Percentiles rank a stretch among this genome's conserved stretches.
Evolutionary conservation across 345 rosid genomes (phyloP).

Genomic region (Rhodomyrtus tomentosa): DNA sequence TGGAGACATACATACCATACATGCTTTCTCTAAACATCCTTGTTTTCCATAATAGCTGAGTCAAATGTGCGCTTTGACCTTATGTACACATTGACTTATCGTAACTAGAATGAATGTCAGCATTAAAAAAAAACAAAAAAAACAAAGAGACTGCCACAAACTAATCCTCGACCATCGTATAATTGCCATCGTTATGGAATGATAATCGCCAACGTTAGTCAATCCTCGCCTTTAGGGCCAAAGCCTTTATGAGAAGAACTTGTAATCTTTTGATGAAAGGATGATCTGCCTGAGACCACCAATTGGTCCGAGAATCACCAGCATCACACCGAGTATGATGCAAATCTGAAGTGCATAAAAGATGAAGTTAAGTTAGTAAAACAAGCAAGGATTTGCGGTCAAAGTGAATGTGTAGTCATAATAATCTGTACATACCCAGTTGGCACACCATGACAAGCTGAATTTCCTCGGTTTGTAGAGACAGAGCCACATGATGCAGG

Average conservation of each 20-base stretch:
- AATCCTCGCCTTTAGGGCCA: background rate
- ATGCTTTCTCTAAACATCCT: background rate
- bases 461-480: conserved; percentile 57
- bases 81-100: background rate
- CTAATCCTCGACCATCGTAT: background rate
- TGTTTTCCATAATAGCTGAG: background rate
- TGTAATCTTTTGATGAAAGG: conserved; percentile 29
- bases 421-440: conserved; percentile 42
- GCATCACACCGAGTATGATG: conserved; percentile 36
- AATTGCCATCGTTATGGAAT: background rate
- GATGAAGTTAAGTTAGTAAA: background rate
- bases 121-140: too few species aligned
- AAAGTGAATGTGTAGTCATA: background rate
- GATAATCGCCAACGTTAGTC: background rate
- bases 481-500: conserved; percentile 68
- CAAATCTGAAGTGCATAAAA: conserved; percentile 31
- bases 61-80: background rate
- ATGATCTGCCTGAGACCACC: conserved; percentile 60
- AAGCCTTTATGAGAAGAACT: conserved; percentile 33
- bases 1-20: background rate
- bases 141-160: background rate
- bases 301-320: conserved; percentile 53
- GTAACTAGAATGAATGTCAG: background rate
- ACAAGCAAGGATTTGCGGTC: background rate
- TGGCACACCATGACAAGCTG: conserved; percentile 46